These are phyloP conservation scores for Vigna hirtella DNA, from an alignment of 306 rosid species.

Conservation along the genomic window DNA sequence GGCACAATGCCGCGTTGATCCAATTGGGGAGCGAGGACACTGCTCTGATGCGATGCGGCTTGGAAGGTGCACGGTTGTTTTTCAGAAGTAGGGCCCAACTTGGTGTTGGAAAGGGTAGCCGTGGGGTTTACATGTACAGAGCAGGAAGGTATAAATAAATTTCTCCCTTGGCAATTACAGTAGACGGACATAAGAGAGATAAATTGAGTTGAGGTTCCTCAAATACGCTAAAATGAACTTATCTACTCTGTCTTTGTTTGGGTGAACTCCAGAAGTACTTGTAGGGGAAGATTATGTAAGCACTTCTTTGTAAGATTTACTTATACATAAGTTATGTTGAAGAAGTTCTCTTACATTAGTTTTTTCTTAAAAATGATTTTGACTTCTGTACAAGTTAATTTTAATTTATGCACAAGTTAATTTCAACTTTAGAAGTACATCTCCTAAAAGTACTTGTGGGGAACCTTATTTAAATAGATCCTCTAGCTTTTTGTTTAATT, in stretches of 20 bases:
- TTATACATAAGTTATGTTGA: too few relatives aligned
- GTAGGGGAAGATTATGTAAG: too few relatives aligned
- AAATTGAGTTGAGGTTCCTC: neutral
- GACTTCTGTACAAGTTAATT: neutral
- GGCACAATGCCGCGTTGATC: conserved; percentile 86
- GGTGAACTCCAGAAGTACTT: too few relatives aligned
- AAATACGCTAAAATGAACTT: neutral
- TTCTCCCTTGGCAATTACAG: neutral
- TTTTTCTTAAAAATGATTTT: too few relatives aligned
- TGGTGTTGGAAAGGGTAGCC: conserved; percentile 71
- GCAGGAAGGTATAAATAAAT: conserved; percentile 75
- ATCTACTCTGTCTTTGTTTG: too few relatives aligned
- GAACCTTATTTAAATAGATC: too few relatives aligned
- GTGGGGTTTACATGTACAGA: conserved; percentile 87
- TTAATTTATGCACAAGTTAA: too few relatives aligned
- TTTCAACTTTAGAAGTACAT: too few relatives aligned
- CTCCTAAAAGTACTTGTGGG: too few relatives aligned
- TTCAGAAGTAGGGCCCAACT: conserved; percentile 74
- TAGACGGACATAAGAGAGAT: neutral
- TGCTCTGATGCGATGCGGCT: conserved; percentile 83
- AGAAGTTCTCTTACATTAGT: too few relatives aligned
- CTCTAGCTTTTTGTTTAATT: neutral
- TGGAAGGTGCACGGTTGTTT: conserved; percentile 83
- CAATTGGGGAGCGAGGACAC: conserved; percentile 75
- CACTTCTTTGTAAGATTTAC: too few relatives aligned